Evolutionary conservation across 2,329 filamentous ascomycete species (phyloP), one percentile per base, ranked within the genome.

Genomic region (Trichoderma sp.): DNA sequence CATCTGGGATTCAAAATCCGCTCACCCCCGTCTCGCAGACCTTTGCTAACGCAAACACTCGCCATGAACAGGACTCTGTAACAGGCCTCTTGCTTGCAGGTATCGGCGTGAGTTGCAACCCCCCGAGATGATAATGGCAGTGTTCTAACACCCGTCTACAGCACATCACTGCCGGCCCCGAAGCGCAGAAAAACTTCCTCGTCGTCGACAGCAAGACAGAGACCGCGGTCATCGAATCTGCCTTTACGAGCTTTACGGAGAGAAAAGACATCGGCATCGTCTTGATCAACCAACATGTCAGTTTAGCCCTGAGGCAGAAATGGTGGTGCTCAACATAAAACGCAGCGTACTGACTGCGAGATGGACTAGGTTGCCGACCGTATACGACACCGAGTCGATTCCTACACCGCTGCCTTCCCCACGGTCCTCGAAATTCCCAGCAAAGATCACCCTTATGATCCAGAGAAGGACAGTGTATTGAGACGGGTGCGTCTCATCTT

Each of bases 371-470:
- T 99, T 76, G 95, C 95, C 61, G 95, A 99, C 78, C 89, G 89
- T 78, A 99, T 99, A 86, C 89, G 95, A 79, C 87, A 94, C 78
- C 89, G 90, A 70, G 90, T 99, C 73, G 95, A 99, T 80, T 89
- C 88, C 42, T 97, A 97, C 81, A 94, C 93, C 22, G 92, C 94
- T 59, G 94, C 95, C 5, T 99, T 99, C 81, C 95, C 95, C n/a
- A 90, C 93, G 25, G 87, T 99, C 65, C 88, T 99, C 68, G 95
- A 99, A 80, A 98, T 99, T 70, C 95, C 95, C 27, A 97, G 93
- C 82, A 99, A 99, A 85, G 95, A 99, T 79, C 95, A 99, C 79
- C 95, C 95, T 2, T 99, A 99, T 77, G 94, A 99, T 75, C 95
- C 95, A 0, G 95, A 99, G 82, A 99, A 99, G 84, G 95, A 99